phyloP scores from a whole-genome alignment of 768 basidiomycete species.

The Panellus pusillus region DNA sequence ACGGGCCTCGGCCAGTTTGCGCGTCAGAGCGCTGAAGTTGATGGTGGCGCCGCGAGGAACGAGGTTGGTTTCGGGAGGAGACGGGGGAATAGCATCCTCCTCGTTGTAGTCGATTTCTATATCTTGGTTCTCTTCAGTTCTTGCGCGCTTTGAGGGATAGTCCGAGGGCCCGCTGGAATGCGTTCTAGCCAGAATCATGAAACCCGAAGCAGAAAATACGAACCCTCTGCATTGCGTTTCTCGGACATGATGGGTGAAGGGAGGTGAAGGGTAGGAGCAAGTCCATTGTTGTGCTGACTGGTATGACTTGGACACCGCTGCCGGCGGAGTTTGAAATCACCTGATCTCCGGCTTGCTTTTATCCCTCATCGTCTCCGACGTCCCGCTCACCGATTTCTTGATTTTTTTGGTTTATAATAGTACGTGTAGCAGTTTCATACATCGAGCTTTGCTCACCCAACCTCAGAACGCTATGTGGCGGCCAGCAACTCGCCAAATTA shows the following conservation, averaged over 20 bases:
- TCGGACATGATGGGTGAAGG: slow-evolving; percentile 30
- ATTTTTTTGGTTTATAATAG: slow-evolving; percentile 23
- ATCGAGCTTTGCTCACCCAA: slow-evolving; percentile 12
- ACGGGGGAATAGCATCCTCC: slow-evolving; percentile 55
- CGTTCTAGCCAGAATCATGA: slow-evolving; percentile 48
- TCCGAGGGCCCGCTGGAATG: slow-evolving; percentile 30
- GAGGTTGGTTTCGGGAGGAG: slow-evolving; percentile 52
- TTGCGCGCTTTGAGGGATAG: slow-evolving; percentile 42
- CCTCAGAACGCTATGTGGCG: slow-evolving; percentile 69
- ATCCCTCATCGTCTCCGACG: slow-evolving; percentile 30
- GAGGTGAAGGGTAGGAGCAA: no score
- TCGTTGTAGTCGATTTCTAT: slow-evolving; percentile 54
- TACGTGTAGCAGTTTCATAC: no score
- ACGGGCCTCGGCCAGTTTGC: slow-evolving; percentile 70
- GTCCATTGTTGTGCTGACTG: no score
- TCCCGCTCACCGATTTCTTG: slow-evolving; percentile 22
- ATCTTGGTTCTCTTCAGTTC: slow-evolving; percentile 53
- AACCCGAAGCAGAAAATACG: neutral
- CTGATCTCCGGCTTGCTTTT: slow-evolving; percentile 23
- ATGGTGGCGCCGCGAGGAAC: slow-evolving; percentile 78
- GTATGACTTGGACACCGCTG: slow-evolving; percentile 10
- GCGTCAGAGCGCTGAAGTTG: slow-evolving; percentile 81
- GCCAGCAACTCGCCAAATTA: slow-evolving; percentile 85
- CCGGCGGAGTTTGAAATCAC: slow-evolving; percentile 8
- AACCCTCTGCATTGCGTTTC: slow-evolving; percentile 44